Conservation (phyloP, 2,329 filamentous ascomycete species). For the Xylariaceae sp. region DNA sequence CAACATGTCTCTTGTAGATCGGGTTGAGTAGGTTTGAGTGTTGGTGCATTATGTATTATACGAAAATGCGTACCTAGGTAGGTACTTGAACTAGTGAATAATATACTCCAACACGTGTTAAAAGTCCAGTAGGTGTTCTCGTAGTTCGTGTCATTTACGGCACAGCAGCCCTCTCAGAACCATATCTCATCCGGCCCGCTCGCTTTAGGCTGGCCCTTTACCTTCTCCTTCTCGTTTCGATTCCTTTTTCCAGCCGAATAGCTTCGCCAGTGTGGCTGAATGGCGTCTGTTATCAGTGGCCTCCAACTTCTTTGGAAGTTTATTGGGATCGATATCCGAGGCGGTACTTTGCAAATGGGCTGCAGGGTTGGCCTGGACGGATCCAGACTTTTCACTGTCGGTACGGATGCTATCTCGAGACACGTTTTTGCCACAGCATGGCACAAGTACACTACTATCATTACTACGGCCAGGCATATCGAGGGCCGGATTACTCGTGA, state of each 20-base stretch:
- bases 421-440: constrained; percentile 33
- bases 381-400: constrained; percentile 24
- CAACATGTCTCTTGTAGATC: no score
- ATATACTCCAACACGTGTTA: no score
- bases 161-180: no score
- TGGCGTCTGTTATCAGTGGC: constrained; percentile 29
- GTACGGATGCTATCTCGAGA: constrained; percentile 17
- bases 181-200: no score
- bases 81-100: no score
- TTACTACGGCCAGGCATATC: constrained; percentile 50
- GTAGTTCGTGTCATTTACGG: no score
- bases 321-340: constrained; percentile 35
- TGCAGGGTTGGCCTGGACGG: constrained; percentile 40
- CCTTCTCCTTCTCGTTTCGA: constrained; percentile 3
- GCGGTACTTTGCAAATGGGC: constrained; percentile 44
- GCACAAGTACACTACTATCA: constrained; percentile 49
- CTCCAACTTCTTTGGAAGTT: constrained; percentile 19
- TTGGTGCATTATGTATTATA: no score
- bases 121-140: no score
- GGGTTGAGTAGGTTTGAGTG: no score
- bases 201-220: no score
- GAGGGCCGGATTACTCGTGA: constrained; percentile 53
- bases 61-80: no score
- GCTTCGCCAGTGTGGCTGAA: constrained; percentile 31
- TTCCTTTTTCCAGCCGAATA: constrained; percentile 37